Conservation (phyloP, 768 basidiomycete genomes). For the Boletus sp. region DNA sequence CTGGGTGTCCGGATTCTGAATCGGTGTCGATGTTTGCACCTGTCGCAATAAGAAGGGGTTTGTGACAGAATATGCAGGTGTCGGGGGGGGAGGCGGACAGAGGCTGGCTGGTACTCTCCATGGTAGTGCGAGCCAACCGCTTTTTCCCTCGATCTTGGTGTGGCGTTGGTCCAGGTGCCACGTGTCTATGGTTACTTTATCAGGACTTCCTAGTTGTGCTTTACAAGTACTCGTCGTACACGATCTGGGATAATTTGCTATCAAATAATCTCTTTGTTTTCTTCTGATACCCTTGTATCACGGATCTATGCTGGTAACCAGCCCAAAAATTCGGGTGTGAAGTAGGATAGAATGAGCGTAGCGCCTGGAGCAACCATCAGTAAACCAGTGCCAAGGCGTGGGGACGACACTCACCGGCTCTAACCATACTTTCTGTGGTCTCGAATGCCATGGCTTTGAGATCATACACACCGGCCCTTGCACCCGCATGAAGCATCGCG, state of each 20-base stretch:
- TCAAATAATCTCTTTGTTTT: not conserved
- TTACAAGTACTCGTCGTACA: slow-evolving; percentile 3
- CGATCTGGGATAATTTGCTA: not conserved
- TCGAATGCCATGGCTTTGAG: slow-evolving; percentile 94
- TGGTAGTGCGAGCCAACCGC: not conserved
- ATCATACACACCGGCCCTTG: slow-evolving; percentile 90
- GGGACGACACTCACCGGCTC: slow-evolving; percentile 65
- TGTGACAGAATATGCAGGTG: slow-evolving; percentile 25
- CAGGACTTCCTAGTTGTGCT: not conserved
- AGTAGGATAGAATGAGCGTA: slow-evolving; percentile 89
- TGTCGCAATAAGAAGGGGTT: slow-evolving; percentile 13
- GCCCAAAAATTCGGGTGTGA: slow-evolving; percentile 94
- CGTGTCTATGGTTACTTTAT: not conserved
- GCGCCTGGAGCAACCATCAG: slow-evolving; percentile 57
- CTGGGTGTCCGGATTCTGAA: slow-evolving; percentile 2
- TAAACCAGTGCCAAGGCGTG: not conserved
- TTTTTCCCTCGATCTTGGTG: not conserved
- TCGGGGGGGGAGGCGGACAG: slow-evolving; percentile 19
- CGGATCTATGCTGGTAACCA: slow-evolving; percentile 52
- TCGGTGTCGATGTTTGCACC: slow-evolving; percentile 4
- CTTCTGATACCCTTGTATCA: not conserved
- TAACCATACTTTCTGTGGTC: slow-evolving; percentile 83
- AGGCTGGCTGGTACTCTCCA: slow-evolving; percentile 5
- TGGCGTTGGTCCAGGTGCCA: not conserved
- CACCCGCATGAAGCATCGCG: slow-evolving; percentile 95